A percentile compares a stretch with the other conserved stretches of the same genome.
Evolutionary conservation across 2,329 filamentous ascomycete genomes (phyloP).

Genomic region (Colletotrichum kahawae): DNA sequence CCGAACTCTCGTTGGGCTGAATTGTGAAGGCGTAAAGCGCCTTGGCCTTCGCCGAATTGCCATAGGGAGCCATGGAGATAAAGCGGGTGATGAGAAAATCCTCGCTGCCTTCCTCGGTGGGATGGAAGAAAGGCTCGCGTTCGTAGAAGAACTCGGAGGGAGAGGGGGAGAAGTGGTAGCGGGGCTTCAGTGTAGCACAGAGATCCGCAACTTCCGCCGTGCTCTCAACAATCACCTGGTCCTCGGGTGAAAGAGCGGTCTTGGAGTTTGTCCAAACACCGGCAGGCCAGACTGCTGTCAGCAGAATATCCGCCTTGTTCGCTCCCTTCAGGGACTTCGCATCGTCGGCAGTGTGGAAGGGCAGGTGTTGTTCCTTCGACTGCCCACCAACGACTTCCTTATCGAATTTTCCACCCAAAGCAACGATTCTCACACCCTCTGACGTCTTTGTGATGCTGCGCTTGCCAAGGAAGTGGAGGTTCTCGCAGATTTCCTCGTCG

Average conservation of each 20-base stretch:
- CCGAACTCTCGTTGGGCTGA: conserved; percentile 64
- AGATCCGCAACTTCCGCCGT: conserved; percentile 79
- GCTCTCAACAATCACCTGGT: conserved; percentile 53
- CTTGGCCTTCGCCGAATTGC: conserved; percentile 79
- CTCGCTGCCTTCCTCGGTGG: conserved; percentile 49
- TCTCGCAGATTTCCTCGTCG: conserved; percentile 81
- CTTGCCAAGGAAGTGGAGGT: conserved; percentile 89
- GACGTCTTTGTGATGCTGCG: conserved; percentile 87
- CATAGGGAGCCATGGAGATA: conserved; percentile 83
- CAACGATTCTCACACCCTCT: conserved; percentile 86
- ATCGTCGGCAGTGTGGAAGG: conserved; percentile 79
- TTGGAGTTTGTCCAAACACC: conserved; percentile 73
- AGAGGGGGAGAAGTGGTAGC: conserved; percentile 85
- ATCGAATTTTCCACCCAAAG: conserved; percentile 78
- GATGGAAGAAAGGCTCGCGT: conserved; percentile 89
- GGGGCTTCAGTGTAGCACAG: conserved; percentile 80
- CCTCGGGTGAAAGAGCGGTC: conserved; percentile 59
- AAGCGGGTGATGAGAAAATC: conserved; percentile 78
- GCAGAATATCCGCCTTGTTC: conserved; percentile 81
- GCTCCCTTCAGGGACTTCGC: conserved; percentile 77
- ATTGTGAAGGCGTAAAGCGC: conserved; percentile 80
- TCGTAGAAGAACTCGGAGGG: conserved; percentile 76
- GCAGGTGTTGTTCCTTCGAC: conserved; percentile 75
- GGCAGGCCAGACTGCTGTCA: conserved; percentile 87
- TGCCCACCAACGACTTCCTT: conserved; percentile 63